These are phyloP conservation scores for Trypethelium eluteriae DNA, from an alignment of 495 filamentous ascomycete genomes.

Conservation along the genomic window DNA sequence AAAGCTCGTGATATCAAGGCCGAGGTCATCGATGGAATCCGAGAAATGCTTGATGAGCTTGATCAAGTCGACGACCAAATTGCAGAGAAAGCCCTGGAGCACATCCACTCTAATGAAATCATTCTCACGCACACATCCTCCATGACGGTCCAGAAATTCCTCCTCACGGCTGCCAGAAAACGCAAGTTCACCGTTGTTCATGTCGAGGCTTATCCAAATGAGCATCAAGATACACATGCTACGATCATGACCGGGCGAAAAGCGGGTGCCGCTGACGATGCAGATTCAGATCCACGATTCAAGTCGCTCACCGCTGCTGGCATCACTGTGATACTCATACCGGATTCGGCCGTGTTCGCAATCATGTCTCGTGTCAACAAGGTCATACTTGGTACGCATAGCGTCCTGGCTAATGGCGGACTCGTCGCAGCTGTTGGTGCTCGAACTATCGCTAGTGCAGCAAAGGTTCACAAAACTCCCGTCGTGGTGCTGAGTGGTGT, in stretches of 20 bases:
- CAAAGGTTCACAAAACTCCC: conserved; percentile 66
- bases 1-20: conserved; percentile 55
- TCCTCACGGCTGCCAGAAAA: conserved; percentile 73
- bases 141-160: conserved; percentile 74
- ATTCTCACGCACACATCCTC: conserved; percentile 78
- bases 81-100: conserved; percentile 71
- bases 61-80: conserved; percentile 84
- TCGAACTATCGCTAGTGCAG: conserved; percentile 70
- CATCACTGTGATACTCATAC: conserved; percentile 71
- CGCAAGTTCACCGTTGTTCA: conserved; percentile 82
- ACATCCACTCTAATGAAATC: conserved; percentile 84
- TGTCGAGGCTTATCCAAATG: conserved; percentile 63
- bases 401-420: conserved; percentile 77
- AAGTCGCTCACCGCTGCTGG: conserved; percentile 70
- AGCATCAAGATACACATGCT: conserved; percentile 53
- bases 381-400: conserved; percentile 79
- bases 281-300: conserved; percentile 50
- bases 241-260: conserved; percentile 48
- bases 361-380: conserved; percentile 92
- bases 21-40: conserved; percentile 82
- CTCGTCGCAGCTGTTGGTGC: conserved; percentile 73
- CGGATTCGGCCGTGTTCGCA: conserved; percentile 77
- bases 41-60: conserved; percentile 87
- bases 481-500: conserved; percentile 79
- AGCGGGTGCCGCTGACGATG: conserved; percentile 39